Evolutionary conservation across 2,329 filamentous ascomycete species (phyloP).

Genomic region (Penicillium glabrum): DNA sequence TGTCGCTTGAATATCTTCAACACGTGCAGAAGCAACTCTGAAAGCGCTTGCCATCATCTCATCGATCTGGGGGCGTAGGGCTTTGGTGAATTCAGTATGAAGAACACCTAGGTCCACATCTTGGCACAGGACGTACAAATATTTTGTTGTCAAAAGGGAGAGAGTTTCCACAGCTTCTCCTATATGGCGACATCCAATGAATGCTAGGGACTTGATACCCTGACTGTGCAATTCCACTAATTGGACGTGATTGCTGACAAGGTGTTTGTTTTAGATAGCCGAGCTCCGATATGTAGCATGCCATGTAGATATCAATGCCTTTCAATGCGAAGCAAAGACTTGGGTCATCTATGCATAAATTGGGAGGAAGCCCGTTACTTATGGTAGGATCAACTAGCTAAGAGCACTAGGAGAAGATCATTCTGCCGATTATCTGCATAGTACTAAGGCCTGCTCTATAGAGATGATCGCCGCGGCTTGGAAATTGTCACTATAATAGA

Average conservation of each 20-base stretch:
- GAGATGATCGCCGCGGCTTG: constrained; percentile 63
- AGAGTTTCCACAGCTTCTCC: constrained; percentile 57
- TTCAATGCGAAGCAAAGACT: constrained; percentile 61
- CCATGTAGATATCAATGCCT: constrained; percentile 65
- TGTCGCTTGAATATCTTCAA: too few species aligned
- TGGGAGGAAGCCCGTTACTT: constrained; percentile 62
- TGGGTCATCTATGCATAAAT: constrained; percentile 60
- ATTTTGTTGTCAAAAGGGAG: constrained; percentile 54
- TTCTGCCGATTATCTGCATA: constrained; percentile 56
- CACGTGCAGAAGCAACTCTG: too few species aligned
- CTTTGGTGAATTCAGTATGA: background rate
- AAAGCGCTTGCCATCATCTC: too few species aligned
- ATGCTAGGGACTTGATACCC: constrained; percentile 63
- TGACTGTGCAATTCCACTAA: constrained; percentile 68
- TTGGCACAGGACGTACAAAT: constrained; percentile 58
- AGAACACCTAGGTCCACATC: constrained; percentile 40
- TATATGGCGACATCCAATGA: constrained; percentile 58
- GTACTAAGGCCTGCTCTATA: constrained; percentile 59
- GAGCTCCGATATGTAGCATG: constrained; percentile 62
- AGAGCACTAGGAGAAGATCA: constrained; percentile 62
- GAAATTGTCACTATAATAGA: constrained; percentile 67
- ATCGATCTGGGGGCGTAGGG: background rate
- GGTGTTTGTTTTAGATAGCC: constrained; percentile 61
- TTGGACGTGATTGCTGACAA: constrained; percentile 62
- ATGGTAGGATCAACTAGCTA: constrained; percentile 62